phyloP scores from a whole-genome alignment of 768 basidiomycete species.

The Boletus speciosus region DNA sequence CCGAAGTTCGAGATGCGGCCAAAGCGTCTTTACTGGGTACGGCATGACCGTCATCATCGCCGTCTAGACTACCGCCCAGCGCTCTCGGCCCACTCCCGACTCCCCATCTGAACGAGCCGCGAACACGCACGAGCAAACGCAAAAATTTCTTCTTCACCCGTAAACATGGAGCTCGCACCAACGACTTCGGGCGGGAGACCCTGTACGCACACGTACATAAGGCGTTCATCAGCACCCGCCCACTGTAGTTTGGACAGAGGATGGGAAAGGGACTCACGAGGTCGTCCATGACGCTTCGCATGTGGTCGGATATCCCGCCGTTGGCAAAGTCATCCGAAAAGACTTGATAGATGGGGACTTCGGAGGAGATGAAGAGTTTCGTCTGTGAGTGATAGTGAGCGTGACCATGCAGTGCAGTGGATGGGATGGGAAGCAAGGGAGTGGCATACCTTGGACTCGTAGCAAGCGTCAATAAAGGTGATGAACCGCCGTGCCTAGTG shows the following conservation, averaged over 20 bases:
- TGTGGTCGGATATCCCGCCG: constrained; percentile 67
- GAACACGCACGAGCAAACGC: constrained; percentile 95
- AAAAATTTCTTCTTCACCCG: constrained; percentile 95
- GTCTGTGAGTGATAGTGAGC: constrained; percentile 65
- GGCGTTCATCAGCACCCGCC: background rate
- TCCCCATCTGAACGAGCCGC: constrained; percentile 85
- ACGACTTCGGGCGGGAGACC: constrained; percentile 75
- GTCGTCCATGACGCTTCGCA: constrained; percentile 94
- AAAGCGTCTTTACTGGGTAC: background rate
- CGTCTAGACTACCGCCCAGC: constrained; percentile 23
- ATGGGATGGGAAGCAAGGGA: background rate
- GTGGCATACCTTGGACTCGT: constrained; percentile 73
- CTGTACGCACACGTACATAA: constrained; percentile 35
- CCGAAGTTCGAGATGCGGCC: background rate
- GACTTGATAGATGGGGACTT: constrained; percentile 86
- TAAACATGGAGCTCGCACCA: constrained; percentile 85
- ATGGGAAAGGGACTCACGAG: constrained; percentile 48
- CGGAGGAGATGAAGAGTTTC: constrained; percentile 87
- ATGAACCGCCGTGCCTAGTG: constrained; percentile 88
- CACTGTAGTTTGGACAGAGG: background rate
- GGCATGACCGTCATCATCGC: background rate
- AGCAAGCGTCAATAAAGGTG: constrained; percentile 96
- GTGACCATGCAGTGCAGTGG: background rate
- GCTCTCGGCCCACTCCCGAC: constrained; percentile 74
- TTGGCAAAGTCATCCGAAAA: constrained; percentile 70